Evolutionary conservation across 306 rosid genomes (phyloP).

Genomic region (Macrotyloma uniflorum): DNA sequence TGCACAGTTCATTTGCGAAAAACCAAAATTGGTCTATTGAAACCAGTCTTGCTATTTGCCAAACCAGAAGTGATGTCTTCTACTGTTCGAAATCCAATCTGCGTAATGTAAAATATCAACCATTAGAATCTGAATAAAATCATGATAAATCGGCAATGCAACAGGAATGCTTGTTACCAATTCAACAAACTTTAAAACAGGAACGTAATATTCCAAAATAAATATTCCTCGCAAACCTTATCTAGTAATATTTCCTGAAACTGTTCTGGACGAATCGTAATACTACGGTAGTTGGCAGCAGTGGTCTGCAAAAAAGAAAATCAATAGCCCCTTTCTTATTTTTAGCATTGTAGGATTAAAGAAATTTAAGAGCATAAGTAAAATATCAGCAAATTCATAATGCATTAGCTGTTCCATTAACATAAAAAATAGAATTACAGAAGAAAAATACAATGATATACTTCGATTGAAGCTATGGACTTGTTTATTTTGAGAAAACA

Average conservation of each 20-base stretch:
- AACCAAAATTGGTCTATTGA: conserved; percentile 82
- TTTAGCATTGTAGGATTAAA: conserved; percentile 1
- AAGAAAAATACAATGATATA: conserved; percentile 13
- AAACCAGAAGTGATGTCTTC: conserved; percentile 63
- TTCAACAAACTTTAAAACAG: conserved; percentile 7
- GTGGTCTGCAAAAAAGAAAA: conserved; percentile 52
- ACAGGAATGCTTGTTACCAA: conserved; percentile 8
- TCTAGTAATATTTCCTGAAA: conserved; percentile 88
- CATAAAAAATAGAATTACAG: background rate
- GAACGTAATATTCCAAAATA: background rate
- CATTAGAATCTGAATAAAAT: conserved; percentile 23
- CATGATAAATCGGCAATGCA: background rate
- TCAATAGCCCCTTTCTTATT: conserved; percentile 14
- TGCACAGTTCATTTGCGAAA: conserved; percentile 57
- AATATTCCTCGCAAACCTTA: conserved; percentile 57
- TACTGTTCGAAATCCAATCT: conserved; percentile 83
- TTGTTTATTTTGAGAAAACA: background rate
- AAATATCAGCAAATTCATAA: background rate
- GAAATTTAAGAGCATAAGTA: background rate
- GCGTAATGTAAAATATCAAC: conserved; percentile 37
- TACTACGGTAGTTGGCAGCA: conserved; percentile 52
- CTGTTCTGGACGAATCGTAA: conserved; percentile 52
- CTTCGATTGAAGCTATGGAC: conserved; percentile 5
- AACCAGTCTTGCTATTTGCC: conserved; percentile 71
- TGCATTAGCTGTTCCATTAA: conserved; percentile 14